Evolutionary conservation across 2,329 filamentous ascomycete species (phyloP).

Genomic region (Diplodia intermedia): DNA sequence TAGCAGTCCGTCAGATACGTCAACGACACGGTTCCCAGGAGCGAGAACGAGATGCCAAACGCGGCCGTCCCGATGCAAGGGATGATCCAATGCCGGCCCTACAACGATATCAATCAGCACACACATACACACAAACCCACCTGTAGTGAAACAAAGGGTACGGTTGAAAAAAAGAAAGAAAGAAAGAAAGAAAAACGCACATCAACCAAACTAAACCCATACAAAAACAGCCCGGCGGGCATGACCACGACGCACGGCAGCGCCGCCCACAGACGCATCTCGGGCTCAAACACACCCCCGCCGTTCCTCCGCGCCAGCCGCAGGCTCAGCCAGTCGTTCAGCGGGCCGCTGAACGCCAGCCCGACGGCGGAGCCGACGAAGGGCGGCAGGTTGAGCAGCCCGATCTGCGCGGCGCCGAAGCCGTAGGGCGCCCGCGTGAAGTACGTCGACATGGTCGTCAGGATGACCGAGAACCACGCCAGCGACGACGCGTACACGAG

Average conservation of each 20-base stretch:
- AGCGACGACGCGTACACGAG: slow-evolving; percentile 49
- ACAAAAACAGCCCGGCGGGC: slow-evolving; percentile 49
- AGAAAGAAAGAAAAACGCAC: slow-evolving; percentile 30
- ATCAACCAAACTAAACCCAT: slow-evolving; percentile 45
- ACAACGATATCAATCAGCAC: slow-evolving; percentile 36
- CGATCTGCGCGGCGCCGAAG: slow-evolving; percentile 55
- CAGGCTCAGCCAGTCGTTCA: slow-evolving; percentile 37
- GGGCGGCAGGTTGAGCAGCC: slow-evolving; percentile 52
- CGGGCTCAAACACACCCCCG: slow-evolving; percentile 39
- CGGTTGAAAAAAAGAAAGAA: slow-evolving; percentile 16
- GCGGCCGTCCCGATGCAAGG: slow-evolving; percentile 49
- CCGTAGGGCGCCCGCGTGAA: slow-evolving; percentile 49
- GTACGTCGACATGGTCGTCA: slow-evolving; percentile 46
- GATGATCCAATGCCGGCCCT: slow-evolving; percentile 40
- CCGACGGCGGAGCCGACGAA: slow-evolving; percentile 44
- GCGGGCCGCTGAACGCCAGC: slow-evolving; percentile 51
- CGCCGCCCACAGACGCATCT: slow-evolving; percentile 36
- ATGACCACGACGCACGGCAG: slow-evolving; percentile 32
- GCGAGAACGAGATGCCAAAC: slow-evolving; percentile 44
- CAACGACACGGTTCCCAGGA: slow-evolving; percentile 42
- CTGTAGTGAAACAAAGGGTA: no score
- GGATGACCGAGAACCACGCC: slow-evolving; percentile 50
- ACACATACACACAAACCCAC: background rate
- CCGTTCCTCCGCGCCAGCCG: slow-evolving; percentile 38
- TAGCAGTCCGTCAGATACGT: slow-evolving; percentile 52